Base-by-base conservation (phyloP, 768 basidiomycete genomes). In the Tulasnella calospora region DNA sequence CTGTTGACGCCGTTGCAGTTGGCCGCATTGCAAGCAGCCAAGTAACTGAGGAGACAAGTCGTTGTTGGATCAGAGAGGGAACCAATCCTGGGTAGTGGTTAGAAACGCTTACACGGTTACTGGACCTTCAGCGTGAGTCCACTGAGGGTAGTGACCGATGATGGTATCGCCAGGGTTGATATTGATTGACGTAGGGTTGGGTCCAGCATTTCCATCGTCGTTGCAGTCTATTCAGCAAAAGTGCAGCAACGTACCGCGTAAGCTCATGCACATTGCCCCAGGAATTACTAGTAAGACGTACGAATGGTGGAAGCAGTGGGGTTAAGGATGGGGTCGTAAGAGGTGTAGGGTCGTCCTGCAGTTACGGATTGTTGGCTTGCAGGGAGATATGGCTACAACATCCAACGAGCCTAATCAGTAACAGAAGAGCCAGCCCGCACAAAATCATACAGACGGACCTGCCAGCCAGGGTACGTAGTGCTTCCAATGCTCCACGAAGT, bases 121-220 rank as follows among this genome's bases (percentile, higher is more conserved):
- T 17, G 79, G 75, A 55, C 79, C 79, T 38, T 77, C 76, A n/a
- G 61, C 61, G 57, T 80, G 79, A 36, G 79, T 80, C 79, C 79
- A 80, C 55, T 80, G 79, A 51, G 79, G 38, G 23, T 67, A 80
- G 67, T 67, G 27, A 38, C 78, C 79, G 67, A 70, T 51, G 47
- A 80, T 40, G 13, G 69, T 78, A 9, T 73, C 69, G 7, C 79
- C 79, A 15, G 79, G 72, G 40, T 79, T 55, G 44, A 80, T 47
- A n/a, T 19, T 79, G 46, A 78, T 55, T 36, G 35, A 38, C 33
- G n/a, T 19, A 9, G 41, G 77, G 46, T 69, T 71, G 35, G 78
- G 55, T 55, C 78, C 77, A 35, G 78, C 51, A 23, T 12, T 67
- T 15, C 79, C 79, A 73, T 74, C 78, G 69, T 80, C 74, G 71